Evolutionary conservation across 805 yeast genomes (phyloP).

Genomic region (Lipomyces sp.): DNA sequence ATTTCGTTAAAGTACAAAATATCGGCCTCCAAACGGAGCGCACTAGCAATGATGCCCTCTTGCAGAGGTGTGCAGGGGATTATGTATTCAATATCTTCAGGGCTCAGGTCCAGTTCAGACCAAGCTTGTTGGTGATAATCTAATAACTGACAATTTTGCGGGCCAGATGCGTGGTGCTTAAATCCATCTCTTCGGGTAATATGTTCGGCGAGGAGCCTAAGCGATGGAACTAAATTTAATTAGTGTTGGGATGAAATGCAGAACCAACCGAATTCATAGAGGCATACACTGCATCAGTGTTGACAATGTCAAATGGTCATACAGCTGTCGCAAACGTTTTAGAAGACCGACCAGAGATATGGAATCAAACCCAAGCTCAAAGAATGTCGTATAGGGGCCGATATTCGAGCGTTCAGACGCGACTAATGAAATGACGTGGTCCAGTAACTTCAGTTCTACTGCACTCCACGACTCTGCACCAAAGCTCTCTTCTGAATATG

Average conservation of each 20-base stretch:
- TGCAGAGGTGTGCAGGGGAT: conserved; percentile 40
- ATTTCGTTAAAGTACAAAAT: conserved; percentile 27
- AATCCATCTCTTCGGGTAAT: not conserved
- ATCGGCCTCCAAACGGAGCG: conserved; percentile 9
- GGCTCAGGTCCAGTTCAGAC: conserved; percentile 18
- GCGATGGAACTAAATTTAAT: conserved; percentile 25
- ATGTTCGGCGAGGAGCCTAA: conserved; percentile 11
- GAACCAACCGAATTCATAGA: not conserved
- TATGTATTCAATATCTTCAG: conserved; percentile 32
- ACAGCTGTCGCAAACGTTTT: conserved; percentile 17
- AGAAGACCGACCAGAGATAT: conserved; percentile 36
- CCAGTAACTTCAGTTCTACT: conserved; percentile 23
- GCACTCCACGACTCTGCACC: conserved; percentile 12
- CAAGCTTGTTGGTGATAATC: conserved; percentile 26
- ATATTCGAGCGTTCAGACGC: not conserved
- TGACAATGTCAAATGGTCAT: conserved; percentile 11
- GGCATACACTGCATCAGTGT: conserved; percentile 20
- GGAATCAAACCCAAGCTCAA: conserved; percentile 41
- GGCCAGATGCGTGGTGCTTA: not conserved
- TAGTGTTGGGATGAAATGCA: not conserved
- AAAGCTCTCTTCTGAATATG: not conserved
- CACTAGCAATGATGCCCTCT: conserved; percentile 37
- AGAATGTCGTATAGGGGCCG: conserved; percentile 27
- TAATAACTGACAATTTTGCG: conserved; percentile 3
- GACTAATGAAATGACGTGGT: conserved; percentile 10